Conservation (phyloP, 2,329 filamentous ascomycete genomes). For the Colletotrichum sp. region DNA sequence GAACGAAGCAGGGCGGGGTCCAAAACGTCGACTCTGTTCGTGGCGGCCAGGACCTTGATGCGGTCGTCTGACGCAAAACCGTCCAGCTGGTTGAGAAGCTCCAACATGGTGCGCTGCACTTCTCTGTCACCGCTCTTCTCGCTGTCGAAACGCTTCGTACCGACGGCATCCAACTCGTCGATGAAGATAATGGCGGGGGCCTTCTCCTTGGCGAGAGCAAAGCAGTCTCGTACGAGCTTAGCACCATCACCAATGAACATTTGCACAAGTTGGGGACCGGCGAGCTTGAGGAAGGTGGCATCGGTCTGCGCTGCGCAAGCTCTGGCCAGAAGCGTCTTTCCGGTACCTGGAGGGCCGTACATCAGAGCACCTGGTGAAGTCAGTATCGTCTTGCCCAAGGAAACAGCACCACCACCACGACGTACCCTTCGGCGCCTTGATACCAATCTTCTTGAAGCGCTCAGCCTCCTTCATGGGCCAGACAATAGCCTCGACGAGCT, state of each 20-base stretch:
- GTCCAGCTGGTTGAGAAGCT: constrained; percentile 97
- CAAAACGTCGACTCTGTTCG: constrained; percentile 92
- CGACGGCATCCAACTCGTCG: constrained; percentile 97
- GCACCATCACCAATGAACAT: constrained; percentile 99
- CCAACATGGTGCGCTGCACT: constrained; percentile 98
- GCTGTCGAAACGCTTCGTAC: constrained; percentile 98
- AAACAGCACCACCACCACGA: constrained; percentile 5
- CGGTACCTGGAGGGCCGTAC: constrained; percentile 93
- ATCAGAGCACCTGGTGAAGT: constrained; percentile 81
- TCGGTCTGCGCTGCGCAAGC: constrained; percentile 98
- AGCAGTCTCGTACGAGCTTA: constrained; percentile 96
- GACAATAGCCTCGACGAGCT: constrained; percentile 96
- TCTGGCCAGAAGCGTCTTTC: constrained; percentile 90
- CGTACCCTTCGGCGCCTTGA: constrained; percentile 97
- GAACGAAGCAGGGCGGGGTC: constrained; percentile 91
- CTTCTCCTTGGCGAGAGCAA: constrained; percentile 97
- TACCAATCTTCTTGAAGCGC: constrained; percentile 99
- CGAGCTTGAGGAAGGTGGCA: constrained; percentile 97
- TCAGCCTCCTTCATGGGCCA: constrained; percentile 99
- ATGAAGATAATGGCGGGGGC: constrained; percentile 99
- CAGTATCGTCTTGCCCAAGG: not conserved
- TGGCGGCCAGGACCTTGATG: constrained; percentile 94
- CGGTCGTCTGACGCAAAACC: constrained; percentile 96
- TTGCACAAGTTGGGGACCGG: constrained; percentile 95
- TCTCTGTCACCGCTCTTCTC: constrained; percentile 98